Evolutionary conservation across 1,139 yeast species (phyloP).

Genomic region (Kodamaea anthophila): DNA sequence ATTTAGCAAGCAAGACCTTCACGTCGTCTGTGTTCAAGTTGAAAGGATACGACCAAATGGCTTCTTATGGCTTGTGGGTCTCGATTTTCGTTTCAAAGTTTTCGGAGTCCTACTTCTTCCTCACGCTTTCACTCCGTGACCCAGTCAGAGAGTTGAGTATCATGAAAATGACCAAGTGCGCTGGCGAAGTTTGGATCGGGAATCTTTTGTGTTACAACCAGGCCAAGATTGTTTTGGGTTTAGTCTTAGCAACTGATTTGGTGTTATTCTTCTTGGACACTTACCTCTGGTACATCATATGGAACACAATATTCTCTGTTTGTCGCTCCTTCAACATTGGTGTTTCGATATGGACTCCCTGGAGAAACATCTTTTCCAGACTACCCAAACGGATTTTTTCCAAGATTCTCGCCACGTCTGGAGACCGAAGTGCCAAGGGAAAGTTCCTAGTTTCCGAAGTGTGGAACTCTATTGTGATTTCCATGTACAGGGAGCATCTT

Average conservation of each 20-base stretch:
- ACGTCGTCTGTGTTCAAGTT: conserved; percentile 31
- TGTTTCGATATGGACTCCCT: conserved; percentile 52
- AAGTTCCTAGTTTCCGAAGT: conserved; percentile 39
- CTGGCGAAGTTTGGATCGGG: conserved; percentile 42
- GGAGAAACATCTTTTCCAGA: conserved; percentile 48
- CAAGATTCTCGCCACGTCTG: conserved; percentile 33
- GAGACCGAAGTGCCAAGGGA: conserved; percentile 24
- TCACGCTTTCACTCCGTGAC: conserved; percentile 40
- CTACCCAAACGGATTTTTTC: conserved; percentile 46
- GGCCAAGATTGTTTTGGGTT: conserved; percentile 30
- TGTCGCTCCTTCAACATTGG: conserved; percentile 45
- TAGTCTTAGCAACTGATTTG: conserved; percentile 37
- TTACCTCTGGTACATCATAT: conserved; percentile 50
- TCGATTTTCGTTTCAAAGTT: conserved; percentile 42
- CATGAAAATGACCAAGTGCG: conserved; percentile 35
- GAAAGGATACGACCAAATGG: conserved; percentile 31
- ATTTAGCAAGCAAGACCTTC: conserved; percentile 30
- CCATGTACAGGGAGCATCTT: conserved; percentile 54
- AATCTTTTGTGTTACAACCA: conserved; percentile 33
- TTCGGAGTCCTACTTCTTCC: conserved; percentile 45
- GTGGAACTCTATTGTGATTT: conserved; percentile 49
- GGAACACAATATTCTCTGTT: conserved; percentile 48
- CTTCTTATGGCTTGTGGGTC: conserved; percentile 44
- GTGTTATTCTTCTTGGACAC: conserved; percentile 48
- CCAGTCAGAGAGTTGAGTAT: conserved; percentile 43